Evolutionary conservation across 1,284 basidiomycete species (phyloP).

Genomic region (Ceratobasidium sp.): DNA sequence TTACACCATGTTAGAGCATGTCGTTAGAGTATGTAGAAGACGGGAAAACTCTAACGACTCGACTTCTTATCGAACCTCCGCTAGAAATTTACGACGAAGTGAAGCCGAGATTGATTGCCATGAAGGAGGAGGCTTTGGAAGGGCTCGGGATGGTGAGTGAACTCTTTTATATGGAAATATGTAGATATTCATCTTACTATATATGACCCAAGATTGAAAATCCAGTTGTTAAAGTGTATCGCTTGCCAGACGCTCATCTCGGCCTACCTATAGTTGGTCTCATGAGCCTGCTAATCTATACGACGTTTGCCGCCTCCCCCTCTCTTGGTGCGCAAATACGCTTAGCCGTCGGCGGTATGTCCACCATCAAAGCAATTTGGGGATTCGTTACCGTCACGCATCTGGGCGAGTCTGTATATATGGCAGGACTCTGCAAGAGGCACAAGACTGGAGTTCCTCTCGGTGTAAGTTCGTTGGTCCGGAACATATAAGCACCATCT

Average conservation of each 20-base stretch:
- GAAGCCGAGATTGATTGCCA: constrained; percentile 77
- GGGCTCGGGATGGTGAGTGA: constrained; percentile 79
- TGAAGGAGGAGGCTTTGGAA: constrained; percentile 80
- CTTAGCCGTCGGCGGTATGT: constrained; percentile 47
- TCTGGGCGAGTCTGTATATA: constrained; percentile 67
- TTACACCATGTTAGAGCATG: too few relatives aligned
- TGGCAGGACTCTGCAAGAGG: constrained; percentile 65
- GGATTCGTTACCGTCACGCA: constrained; percentile 59
- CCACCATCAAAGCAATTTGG: constrained; percentile 56
- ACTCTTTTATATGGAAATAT: too few relatives aligned
- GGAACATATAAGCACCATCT: constrained; percentile 8
- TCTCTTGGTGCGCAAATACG: constrained; percentile 27
- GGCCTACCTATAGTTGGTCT: constrained; percentile 12
- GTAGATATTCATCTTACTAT: background rate
- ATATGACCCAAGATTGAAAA: constrained; percentile 1
- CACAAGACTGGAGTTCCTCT: constrained; percentile 67
- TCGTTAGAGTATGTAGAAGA: constrained; percentile 72
- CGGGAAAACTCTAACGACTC: constrained; percentile 61
- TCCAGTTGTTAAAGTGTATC: constrained; percentile 13
- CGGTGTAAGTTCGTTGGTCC: constrained; percentile 63
- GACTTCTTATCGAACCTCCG: constrained; percentile 74
- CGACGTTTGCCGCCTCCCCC: constrained; percentile 12
- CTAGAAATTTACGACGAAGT: constrained; percentile 80
- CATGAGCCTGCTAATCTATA: constrained; percentile 12
- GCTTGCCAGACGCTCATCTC: constrained; percentile 4